Evolutionary conservation across 2,329 filamentous ascomycete genomes (phyloP).

Genomic region (Ceratocystis harringtonii): DNA sequence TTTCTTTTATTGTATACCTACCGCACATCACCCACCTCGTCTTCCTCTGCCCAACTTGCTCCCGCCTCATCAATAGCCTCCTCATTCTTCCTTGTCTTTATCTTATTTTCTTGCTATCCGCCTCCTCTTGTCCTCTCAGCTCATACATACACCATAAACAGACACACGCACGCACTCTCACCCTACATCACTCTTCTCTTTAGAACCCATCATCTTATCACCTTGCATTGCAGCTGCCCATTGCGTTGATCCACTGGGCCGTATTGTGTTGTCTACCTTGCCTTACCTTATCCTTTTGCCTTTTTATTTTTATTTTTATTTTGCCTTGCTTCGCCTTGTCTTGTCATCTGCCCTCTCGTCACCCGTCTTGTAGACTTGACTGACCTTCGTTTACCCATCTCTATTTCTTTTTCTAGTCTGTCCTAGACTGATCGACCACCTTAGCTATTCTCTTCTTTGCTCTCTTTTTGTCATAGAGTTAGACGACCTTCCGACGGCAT

Average conservation of each 20-base stretch:
- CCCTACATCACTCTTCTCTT: background rate
- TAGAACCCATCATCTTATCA: conserved; percentile 12
- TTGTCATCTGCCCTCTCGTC: background rate
- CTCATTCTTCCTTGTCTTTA: background rate
- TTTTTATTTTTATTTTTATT: background rate
- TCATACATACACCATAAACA: background rate
- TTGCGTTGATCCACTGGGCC: conserved; percentile 7
- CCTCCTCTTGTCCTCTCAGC: conserved; percentile 2
- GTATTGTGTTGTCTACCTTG: background rate
- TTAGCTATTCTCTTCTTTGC: background rate
- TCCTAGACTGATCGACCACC: background rate
- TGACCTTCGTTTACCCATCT: background rate
- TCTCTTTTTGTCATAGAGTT: background rate
- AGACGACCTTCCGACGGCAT: background rate
- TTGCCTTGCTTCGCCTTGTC: background rate
- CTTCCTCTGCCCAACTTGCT: background rate
- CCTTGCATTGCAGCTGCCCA: conserved; percentile 14
- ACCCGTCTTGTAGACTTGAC: background rate
- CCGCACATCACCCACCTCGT: conserved; percentile 14
- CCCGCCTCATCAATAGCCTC: background rate
- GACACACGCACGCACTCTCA: background rate
- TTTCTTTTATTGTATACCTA: conserved; percentile 14
- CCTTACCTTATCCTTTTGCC: background rate
- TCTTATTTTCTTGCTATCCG: conserved; percentile 6
- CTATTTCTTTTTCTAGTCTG: background rate